Percentiles rank a stretch among this genome's conserved stretches.
Conservation (phyloP, 495 filamentous ascomycete genomes). For the Parathielavia appendiculata region DNA sequence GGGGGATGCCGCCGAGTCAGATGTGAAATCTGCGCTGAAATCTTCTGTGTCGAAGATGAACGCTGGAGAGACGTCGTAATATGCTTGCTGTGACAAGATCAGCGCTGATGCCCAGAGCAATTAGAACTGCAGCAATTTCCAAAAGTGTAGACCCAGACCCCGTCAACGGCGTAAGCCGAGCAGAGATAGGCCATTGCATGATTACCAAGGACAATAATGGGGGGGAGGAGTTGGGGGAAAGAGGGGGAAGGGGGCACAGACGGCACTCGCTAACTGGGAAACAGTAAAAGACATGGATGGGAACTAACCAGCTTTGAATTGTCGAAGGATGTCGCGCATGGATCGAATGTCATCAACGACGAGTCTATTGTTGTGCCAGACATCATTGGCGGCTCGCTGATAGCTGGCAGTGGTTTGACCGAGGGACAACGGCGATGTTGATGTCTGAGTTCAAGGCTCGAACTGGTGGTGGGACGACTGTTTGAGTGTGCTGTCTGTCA, state of each 20-base stretch:
- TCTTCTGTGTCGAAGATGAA: conserved; percentile 26
- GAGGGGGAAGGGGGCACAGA: neutral
- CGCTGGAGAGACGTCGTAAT: conserved; percentile 25
- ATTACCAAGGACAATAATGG: too few relatives aligned
- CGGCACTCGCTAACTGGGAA: too few relatives aligned
- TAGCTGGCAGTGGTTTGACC: neutral
- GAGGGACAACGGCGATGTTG: neutral
- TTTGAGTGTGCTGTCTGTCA: too few relatives aligned
- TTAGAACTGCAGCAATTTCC: too few relatives aligned
- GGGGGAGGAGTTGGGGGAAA: too few relatives aligned
- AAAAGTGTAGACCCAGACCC: too few relatives aligned
- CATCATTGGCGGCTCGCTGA: conserved; percentile 14
- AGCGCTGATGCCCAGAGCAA: conserved; percentile 6
- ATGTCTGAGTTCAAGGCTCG: neutral
- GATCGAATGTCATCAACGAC: conserved; percentile 24
- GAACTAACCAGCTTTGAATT: conserved; percentile 26
- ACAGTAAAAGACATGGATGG: neutral
- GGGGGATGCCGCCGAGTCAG: conserved; percentile 29
- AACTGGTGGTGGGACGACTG: neutral
- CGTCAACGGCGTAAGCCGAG: too few relatives aligned
- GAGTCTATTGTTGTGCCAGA: conserved; percentile 16
- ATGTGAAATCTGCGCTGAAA: conserved; percentile 29
- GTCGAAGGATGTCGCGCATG: conserved; percentile 24
- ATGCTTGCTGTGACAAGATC: conserved; percentile 20
- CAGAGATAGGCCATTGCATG: too few relatives aligned